Evolutionary conservation across 352 stramenopile species (phyloP).

Genomic region (Globisporangium orthogonon): DNA sequence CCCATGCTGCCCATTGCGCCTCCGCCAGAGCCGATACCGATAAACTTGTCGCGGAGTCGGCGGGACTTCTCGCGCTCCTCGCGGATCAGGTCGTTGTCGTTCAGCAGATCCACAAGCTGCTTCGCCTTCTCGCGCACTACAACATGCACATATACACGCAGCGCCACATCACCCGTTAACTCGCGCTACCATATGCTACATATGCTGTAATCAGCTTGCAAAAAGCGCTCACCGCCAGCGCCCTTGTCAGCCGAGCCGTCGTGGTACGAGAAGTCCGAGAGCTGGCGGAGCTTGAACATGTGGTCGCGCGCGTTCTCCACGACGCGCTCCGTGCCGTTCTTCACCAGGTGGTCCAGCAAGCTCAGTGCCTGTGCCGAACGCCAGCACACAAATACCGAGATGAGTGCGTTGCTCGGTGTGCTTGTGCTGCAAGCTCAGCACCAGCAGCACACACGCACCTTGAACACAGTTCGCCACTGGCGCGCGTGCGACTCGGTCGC

Average conservation of each 20-base stretch:
- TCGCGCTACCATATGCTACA: not conserved
- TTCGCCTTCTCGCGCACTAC: conserved; percentile 88
- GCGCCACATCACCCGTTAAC: not conserved
- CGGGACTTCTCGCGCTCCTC: conserved; percentile 85
- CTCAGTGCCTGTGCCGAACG: conserved; percentile 59
- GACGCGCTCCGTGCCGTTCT: conserved; percentile 96
- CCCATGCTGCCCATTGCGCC: conserved; percentile 28
- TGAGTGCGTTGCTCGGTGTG: too few species aligned
- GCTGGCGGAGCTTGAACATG: conserved; percentile 88
- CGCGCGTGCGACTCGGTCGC: conserved; percentile 82
- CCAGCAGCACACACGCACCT: too few species aligned
- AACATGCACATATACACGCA: not conserved
- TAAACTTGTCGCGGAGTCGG: conserved; percentile 84
- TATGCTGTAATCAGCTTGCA: not conserved
- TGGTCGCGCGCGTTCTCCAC: conserved; percentile 96
- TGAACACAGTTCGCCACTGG: conserved; percentile 97
- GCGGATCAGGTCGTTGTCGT: conserved; percentile 86
- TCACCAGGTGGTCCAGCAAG: conserved; percentile 96
- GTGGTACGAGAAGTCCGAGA: conserved; percentile 88
- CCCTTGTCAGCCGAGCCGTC: conserved; percentile 82
- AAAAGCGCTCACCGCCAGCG: conserved; percentile 46
- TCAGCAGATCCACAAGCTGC: conserved; percentile 81
- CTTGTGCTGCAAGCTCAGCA: too few species aligned
- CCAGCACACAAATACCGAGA: too few species aligned
- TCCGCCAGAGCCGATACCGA: conserved; percentile 66